Conservation (phyloP, 192 early-diverging fungal species). For the Pilaira anomala region DNA sequence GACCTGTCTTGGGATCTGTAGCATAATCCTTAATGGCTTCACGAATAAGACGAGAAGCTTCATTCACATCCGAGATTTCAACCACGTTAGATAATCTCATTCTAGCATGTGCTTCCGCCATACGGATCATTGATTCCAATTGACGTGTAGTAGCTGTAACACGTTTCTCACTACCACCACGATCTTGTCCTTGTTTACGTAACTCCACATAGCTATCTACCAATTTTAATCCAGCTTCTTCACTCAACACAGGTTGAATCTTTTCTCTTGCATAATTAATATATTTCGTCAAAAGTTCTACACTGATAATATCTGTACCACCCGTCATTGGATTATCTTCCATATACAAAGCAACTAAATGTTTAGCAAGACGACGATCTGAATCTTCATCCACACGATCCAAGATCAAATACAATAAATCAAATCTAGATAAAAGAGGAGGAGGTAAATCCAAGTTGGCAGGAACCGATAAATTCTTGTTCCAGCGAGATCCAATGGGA, state of each 20-base stretch:
- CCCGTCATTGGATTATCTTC: slow-evolving; percentile 55
- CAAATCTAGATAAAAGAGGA: slow-evolving; percentile 93
- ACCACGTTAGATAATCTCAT: slow-evolving; percentile 80
- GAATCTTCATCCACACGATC: slow-evolving; percentile 84
- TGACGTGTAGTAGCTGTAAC: slow-evolving; percentile 94
- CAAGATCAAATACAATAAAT: slow-evolving; percentile 88
- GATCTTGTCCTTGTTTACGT: slow-evolving; percentile 67
- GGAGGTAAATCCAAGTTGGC: slow-evolving; percentile 95
- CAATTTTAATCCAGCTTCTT: slow-evolving; percentile 73
- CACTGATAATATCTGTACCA: slow-evolving; percentile 50
- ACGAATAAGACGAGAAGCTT: slow-evolving; percentile 83
- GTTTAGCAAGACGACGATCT: slow-evolving; percentile 85
- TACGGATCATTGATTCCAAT: slow-evolving; percentile 96
- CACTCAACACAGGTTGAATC: slow-evolving; percentile 72
- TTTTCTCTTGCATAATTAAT: slow-evolving; percentile 83
- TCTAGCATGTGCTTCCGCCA: slow-evolving; percentile 89
- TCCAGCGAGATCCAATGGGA: slow-evolving; percentile 92
- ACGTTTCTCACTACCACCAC: slow-evolving; percentile 44
- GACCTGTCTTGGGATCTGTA: slow-evolving; percentile 89
- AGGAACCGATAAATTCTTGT: slow-evolving; percentile 77
- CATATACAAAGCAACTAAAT: slow-evolving; percentile 84
- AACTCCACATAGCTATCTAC: slow-evolving; percentile 81
- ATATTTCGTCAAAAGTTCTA: slow-evolving; percentile 86
- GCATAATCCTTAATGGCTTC: slow-evolving; percentile 89
- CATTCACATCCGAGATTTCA: slow-evolving; percentile 78